Base-by-base conservation (phyloP, 495 filamentous ascomycete species). In the Platismatia glauca region DNA sequence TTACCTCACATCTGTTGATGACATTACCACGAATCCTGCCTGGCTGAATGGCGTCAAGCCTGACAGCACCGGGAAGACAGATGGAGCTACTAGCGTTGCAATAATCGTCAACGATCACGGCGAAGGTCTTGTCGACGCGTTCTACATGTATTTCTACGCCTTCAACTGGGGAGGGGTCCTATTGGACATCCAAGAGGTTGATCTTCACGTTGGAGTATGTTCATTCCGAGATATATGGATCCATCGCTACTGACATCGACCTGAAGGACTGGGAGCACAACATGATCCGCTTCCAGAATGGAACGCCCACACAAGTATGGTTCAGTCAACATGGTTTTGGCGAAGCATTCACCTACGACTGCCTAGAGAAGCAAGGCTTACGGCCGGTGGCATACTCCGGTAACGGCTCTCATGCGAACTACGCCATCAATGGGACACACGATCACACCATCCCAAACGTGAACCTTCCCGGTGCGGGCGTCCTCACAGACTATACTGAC, bases 61-160 rank as follows among this genome's bases (percentile, higher is more conserved):
- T 1, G 75, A 83, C 67, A 62, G 62, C 37, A 71, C 76, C 24
- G 80, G 82, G 13, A 75, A 78, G 55, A 82, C 77, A 1, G 65
- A 71, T 3, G 75, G 75, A 65, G 78, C 76, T 5, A 75, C 75
- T 16, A 77, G 75, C 24, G 77, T 74, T 48, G 74, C 73, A 0
- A 75, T 89, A 52, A 78, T 89, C 33, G 76, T 84, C 22, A 76
- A 76, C 59, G 82, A 88, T 64, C 78, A 82, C 64, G 81, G 79
- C 0, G 67, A 72, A 48, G 81, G 78, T 3, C 71, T 72, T 6
- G 71, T 86, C 1, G 86, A 89, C 76, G 85, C 79, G 0, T 88
- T 86, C 61, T 88, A 88, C 67, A 82, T 87, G 64, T 87, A 87
- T 64, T 88, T 88, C 66, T 88, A 85, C 63, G 77, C 84, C 65